Percentiles rank a stretch among this genome's conserved stretches.
Evolutionary conservation across 2,329 filamentous ascomycete genomes (phyloP).

Genomic region (Exophiala calicioides): DNA sequence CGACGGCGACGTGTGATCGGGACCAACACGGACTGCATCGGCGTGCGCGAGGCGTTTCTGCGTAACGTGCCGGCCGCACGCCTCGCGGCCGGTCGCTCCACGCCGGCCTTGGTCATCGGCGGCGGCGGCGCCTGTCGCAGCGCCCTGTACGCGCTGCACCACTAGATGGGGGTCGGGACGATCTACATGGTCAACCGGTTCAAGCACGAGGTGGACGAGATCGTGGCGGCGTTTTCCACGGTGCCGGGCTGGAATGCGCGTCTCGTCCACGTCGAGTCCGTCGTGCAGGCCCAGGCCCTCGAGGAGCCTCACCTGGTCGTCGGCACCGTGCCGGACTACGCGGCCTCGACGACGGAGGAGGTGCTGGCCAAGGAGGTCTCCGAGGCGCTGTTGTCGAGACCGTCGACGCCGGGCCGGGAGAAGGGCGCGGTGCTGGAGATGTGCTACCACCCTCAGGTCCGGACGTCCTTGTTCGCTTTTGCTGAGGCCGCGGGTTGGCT

Average conservation of each 20-base stretch:
- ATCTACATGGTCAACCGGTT: constrained; percentile 80
- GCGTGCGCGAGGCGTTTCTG: constrained; percentile 70
- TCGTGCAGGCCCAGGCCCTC: constrained; percentile 58
- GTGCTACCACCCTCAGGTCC: constrained; percentile 74
- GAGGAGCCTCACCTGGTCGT: constrained; percentile 67
- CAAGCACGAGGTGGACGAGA: constrained; percentile 62
- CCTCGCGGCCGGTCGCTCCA: constrained; percentile 52
- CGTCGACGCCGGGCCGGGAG: constrained; percentile 38
- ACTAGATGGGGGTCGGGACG: constrained; percentile 64
- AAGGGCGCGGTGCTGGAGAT: constrained; percentile 75
- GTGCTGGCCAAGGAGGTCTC: constrained; percentile 37
- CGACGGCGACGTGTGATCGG: constrained; percentile 65
- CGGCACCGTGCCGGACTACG: constrained; percentile 72
- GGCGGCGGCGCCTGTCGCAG: constrained; percentile 74
- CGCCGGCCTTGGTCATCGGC: constrained; percentile 70
- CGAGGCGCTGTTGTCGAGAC: constrained; percentile 38
- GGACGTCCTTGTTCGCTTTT: constrained; percentile 64
- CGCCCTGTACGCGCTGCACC: constrained; percentile 71
- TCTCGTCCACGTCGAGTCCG: constrained; percentile 61
- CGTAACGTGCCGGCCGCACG: constrained; percentile 45
- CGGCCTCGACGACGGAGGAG: constrained; percentile 62
- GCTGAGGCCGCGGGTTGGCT: constrained; percentile 66
- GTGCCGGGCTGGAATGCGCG: constrained; percentile 60
- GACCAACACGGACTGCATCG: constrained; percentile 78
- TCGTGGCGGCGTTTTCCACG: constrained; percentile 62